Conservation (phyloP, 2,329 filamentous ascomycete genomes). For the Didymella lethalis region DNA sequence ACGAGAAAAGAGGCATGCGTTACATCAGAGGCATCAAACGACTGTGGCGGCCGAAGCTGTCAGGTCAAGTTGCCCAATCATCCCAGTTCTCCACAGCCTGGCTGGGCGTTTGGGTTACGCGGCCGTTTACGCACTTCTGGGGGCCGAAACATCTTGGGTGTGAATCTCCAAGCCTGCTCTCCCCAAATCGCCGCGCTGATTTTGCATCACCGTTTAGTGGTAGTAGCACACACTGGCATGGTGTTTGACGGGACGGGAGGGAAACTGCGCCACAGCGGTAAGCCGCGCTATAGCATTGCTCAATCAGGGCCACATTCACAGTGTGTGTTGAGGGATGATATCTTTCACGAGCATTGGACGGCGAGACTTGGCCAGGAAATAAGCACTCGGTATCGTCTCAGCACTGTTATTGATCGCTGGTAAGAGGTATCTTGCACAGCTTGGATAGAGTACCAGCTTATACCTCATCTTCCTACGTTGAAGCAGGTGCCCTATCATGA, state of each 20-base stretch:
- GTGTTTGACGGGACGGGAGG: conserved; percentile 1
- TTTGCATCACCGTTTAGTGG: not conserved
- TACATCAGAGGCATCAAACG: conserved; percentile 1
- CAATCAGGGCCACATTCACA: not conserved
- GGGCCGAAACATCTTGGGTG: conserved; percentile 3
- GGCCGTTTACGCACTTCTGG: conserved; percentile 1
- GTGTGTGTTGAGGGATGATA: no score
- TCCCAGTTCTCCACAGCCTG: conserved; percentile 25
- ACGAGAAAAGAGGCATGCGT: not conserved
- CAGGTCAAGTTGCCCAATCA: conserved; percentile 10
- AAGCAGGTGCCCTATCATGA: not conserved
- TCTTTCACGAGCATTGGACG: not conserved
- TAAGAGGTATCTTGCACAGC: not conserved
- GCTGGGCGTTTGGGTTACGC: conserved; percentile 12
- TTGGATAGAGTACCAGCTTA: not conserved
- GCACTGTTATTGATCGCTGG: not conserved
- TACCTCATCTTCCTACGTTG: not conserved
- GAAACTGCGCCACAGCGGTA: conserved; percentile 32
- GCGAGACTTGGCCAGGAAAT: not conserved
- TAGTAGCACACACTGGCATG: not conserved
- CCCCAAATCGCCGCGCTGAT: not conserved
- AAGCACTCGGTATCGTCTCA: not conserved
- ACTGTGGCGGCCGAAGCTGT: not conserved
- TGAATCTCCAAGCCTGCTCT: not conserved
- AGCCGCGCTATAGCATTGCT: conserved; percentile 23